phyloP scores from a whole-genome alignment of 345 rosid species.

The Dipteronia dyeriana region DNA sequence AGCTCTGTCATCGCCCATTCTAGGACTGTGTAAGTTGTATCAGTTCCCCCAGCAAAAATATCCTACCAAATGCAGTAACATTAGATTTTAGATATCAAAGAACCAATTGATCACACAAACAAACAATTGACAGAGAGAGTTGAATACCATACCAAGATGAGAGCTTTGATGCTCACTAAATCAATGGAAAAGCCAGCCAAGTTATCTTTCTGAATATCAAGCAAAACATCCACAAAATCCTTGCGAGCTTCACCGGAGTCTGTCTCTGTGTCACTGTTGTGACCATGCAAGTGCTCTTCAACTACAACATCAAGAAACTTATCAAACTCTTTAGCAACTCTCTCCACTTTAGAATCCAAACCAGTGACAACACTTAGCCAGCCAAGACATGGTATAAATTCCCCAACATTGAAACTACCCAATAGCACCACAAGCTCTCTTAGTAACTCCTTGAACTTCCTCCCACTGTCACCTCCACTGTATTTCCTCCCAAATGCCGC shows the following conservation, averaged over 20 bases:
- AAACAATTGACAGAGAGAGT: neutral
- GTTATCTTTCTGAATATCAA: slow-evolving; percentile 35
- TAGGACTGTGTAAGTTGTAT: slow-evolving; percentile 20
- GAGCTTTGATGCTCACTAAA: slow-evolving; percentile 35
- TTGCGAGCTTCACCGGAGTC: neutral
- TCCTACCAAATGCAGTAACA: slow-evolving; percentile 31
- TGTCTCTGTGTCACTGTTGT: too few relatives aligned
- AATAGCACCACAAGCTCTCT: neutral
- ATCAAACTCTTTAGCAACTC: slow-evolving; percentile 13
- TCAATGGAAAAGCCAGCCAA: slow-evolving; percentile 28
- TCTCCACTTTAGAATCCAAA: slow-evolving; percentile 5
- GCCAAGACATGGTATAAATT: slow-evolving; percentile 16
- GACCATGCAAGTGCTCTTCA: slow-evolving; percentile 13
- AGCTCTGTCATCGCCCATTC: slow-evolving; percentile 56
- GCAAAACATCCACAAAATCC: slow-evolving; percentile 37
- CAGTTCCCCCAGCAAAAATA: slow-evolving; percentile 42
- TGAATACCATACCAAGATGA: slow-evolving; percentile 40
- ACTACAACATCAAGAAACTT: slow-evolving; percentile 4
- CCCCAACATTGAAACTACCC: slow-evolving; percentile 4
- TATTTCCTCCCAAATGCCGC: slow-evolving; percentile 22
- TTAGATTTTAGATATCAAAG: neutral
- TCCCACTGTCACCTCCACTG: slow-evolving; percentile 2
- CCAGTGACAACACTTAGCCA: slow-evolving; percentile 19
- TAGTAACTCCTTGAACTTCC: slow-evolving; percentile 6
- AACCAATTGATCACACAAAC: neutral